Base-by-base conservation (phyloP, 1,284 basidiomycete species). In the Coniferiporia weirii region DNA sequence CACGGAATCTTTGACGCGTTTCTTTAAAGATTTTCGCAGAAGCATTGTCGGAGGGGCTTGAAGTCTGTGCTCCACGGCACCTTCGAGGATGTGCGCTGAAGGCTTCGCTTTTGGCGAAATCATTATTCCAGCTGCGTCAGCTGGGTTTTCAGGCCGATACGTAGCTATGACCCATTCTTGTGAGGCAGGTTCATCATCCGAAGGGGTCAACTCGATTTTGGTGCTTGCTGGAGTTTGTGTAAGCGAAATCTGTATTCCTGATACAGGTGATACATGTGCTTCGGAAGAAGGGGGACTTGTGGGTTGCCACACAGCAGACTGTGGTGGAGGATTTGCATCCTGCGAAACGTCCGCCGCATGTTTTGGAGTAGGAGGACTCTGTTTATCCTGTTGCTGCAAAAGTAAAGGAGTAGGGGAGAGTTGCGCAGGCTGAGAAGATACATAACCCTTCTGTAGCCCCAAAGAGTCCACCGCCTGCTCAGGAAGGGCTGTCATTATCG, bases 151-250 rank as follows among this genome's bases (percentile, higher is more conserved):
- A 38, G 61, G 61, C 13, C 57, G 34, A 10, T 19, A 49, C 1
- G 55, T 45, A 43, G 61, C 50, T 13, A 62, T 62, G 19, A 59
- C 54, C 61, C 61, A 62, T 55, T 59, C 57, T 52, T 62, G 53
- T 27, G 57, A 57, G 27, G 53, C 50, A 20, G 61, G 50, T 9
- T 54, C 60, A 36, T 55, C 34, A 10, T 53, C 52, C 19, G 51
- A 56, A 10, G 59, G 52, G n/a, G 58, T 47, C 32, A 60, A 27
- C 4, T 22, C 34, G 20, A 51, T 45, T 45, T 50, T 56, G 12
- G 53, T 32, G 20, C 36, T 54, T 35, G 34, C 10, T 27, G 57
- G 53, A 13, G 45, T 43, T 17, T 54, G 10, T 38, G 32, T 36
- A 47, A 36, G 9, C 17, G 32, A 7, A 15, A n/a, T 35, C 19